A percentile compares a stretch with the other conserved stretches of the same genome.
phyloP scores from a whole-genome alignment of 495 filamentous ascomycete genomes.

The Pseudoneurospora amorphoporcata region DNA sequence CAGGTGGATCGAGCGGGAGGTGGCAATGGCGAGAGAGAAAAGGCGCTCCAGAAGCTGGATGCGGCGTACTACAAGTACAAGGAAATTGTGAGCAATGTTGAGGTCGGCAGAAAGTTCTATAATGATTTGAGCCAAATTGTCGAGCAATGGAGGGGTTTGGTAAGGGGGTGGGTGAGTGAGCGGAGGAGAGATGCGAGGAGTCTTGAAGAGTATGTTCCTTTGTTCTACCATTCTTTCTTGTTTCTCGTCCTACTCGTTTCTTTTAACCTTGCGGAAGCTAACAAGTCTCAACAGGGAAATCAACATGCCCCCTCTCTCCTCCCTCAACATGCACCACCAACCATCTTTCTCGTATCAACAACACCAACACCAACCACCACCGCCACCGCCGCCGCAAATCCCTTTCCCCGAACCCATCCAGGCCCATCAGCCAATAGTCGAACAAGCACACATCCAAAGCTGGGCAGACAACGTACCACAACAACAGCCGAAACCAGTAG shows the following conservation, averaged over 20 bases:
- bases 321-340: slow-evolving; percentile 26
- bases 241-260: not conserved
- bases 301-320: slow-evolving; percentile 38
- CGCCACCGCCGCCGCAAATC: slow-evolving; percentile 5
- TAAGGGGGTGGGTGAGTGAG: slow-evolving; percentile 66
- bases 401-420: slow-evolving; percentile 8
- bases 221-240: not conserved
- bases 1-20: slow-evolving; percentile 51
- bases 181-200: slow-evolving; percentile 70
- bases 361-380: not conserved
- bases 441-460: slow-evolving; percentile 37
- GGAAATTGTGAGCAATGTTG: slow-evolving; percentile 80
- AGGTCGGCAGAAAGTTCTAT: slow-evolving; percentile 89
- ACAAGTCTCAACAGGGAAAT: slow-evolving; percentile 27
- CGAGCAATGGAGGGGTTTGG: slow-evolving; percentile 59
- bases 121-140: slow-evolving; percentile 88
- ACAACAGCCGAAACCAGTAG: slow-evolving; percentile 41
- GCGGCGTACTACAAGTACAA: slow-evolving; percentile 92
- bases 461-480: slow-evolving; percentile 40
- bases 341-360: not conserved
- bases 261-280: not conserved
- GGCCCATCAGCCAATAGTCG: slow-evolving; percentile 20
- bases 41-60: slow-evolving; percentile 78
- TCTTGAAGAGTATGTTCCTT: slow-evolving; percentile 54
- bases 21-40: slow-evolving; percentile 68